Evolutionary conservation across 257 asterid species (phyloP).

Genomic region (Penstemon newberryi): DNA sequence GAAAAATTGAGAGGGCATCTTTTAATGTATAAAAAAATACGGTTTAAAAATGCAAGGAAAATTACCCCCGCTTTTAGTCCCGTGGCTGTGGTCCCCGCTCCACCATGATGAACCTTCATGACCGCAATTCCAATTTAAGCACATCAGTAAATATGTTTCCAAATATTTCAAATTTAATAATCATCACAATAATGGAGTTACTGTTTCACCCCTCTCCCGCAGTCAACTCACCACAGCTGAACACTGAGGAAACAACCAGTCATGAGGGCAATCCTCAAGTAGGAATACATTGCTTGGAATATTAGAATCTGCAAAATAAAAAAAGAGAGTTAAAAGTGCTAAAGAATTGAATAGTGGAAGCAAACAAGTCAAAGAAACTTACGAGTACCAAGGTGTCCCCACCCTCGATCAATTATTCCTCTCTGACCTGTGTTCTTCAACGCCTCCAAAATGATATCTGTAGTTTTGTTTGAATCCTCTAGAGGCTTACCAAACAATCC

Average conservation of each 20-base stretch:
- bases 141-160: slow-evolving; percentile 10
- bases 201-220: too few species aligned
- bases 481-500: slow-evolving; percentile 64
- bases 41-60: neutral
- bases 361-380: slow-evolving; percentile 38
- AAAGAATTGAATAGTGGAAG: too few species aligned
- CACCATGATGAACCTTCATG: slow-evolving; percentile 93
- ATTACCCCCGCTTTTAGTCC: slow-evolving; percentile 96
- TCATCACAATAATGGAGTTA: too few species aligned
- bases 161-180: too few species aligned
- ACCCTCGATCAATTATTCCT: slow-evolving; percentile 96
- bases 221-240: slow-evolving; percentile 83
- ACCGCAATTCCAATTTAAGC: slow-evolving; percentile 20
- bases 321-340: neutral
- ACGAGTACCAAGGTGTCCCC: slow-evolving; percentile 98
- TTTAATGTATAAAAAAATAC: neutral
- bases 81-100: slow-evolving; percentile 98
- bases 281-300: slow-evolving; percentile 75
- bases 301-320: slow-evolving; percentile 53
- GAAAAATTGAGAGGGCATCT: neutral
- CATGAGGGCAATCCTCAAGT: slow-evolving; percentile 91
- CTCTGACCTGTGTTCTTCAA: slow-evolving; percentile 81
- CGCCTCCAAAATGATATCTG: slow-evolving; percentile 76
- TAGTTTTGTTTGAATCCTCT: slow-evolving; percentile 79
- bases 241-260: slow-evolving; percentile 97